Base-by-base conservation (phyloP, 2,329 filamentous ascomycete species). In the Parastagonospora nodorum region DNA sequence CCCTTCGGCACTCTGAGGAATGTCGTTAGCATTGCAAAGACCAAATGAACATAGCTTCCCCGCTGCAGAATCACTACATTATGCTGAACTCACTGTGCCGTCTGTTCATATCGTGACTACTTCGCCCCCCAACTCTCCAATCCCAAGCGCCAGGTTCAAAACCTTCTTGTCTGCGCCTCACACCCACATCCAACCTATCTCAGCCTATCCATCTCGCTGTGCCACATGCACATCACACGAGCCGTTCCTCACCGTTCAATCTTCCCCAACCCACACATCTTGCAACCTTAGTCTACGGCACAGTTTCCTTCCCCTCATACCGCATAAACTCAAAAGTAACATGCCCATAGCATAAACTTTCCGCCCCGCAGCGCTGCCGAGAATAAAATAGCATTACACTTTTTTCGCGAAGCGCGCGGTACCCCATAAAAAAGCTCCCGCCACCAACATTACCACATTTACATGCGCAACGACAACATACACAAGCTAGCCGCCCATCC, bases 1-100 rank as follows among this genome's bases (percentile, higher is more conserved):
- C 86, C 87, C 30, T 99, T 99, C 78, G 94, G 94, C 1, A 96
- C 84, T 48, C 73, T 99, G 77, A 85, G 86, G 69, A 81, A 82
- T 63, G 79, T 83, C 5, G 78, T 81, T 38, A 63, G 66, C 27
- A 68, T 69, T 42, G 58, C 66, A n/a, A 69, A 61, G 58, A 61
- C 48, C n/a, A 64, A 51, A 55, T 64, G 33, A 53, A 35, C 11
- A 24, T 24, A 24, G 3, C 19, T 24, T 24, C 19, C 3, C 19
- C 5, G 19, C 19, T 24, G 19, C 5, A 24, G 19, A 24, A 24
- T 24, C 19, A 24, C 3, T 24, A 24, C 19, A 24, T 24, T 5
- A 24, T 24, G 3, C 5, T 24, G 19, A 24, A 24, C 19, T 5
- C 19, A n/a, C n/a, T n/a, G n/a, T n/a, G n/a, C n/a, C n/a, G n/a